phyloP scores from a whole-genome alignment of 2,329 filamentous ascomycete species.

The Cladosporium velox region DNA sequence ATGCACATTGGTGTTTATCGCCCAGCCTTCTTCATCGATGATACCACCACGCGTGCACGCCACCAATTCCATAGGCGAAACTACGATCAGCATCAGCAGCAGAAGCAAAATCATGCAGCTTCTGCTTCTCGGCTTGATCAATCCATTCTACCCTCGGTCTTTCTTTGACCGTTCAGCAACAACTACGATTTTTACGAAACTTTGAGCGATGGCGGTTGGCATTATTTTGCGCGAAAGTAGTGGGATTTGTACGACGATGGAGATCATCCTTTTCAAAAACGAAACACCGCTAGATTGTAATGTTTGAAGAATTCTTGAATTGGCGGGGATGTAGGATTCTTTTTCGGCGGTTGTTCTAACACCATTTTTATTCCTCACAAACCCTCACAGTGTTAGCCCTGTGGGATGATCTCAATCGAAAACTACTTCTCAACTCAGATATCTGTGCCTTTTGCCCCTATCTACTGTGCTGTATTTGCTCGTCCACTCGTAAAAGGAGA shows the following conservation, averaged over 20 bases:
- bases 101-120: neutral
- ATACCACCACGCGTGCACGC: neutral
- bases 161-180: neutral
- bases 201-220: neutral
- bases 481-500: neutral
- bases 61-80: neutral
- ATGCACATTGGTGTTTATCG: neutral
- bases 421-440: neutral
- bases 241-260: neutral
- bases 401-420: neutral
- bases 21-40: slow-evolving; percentile 6
- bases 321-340: slow-evolving; percentile 1
- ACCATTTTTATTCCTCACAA: neutral
- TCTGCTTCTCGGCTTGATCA: neutral
- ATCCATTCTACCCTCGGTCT: neutral
- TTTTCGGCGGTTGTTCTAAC: neutral
- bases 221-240: neutral
- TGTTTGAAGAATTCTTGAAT: neutral
- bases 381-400: neutral
- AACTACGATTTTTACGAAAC: slow-evolving; percentile 8
- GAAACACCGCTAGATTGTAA: neutral
- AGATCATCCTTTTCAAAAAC: neutral
- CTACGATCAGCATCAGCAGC: neutral
- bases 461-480: neutral
- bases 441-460: neutral